Percentiles rank a stretch among this genome's conserved stretches.
phyloP scores from a whole-genome alignment of 805 yeast species.

The Cyberlindnera mycetangii region DNA sequence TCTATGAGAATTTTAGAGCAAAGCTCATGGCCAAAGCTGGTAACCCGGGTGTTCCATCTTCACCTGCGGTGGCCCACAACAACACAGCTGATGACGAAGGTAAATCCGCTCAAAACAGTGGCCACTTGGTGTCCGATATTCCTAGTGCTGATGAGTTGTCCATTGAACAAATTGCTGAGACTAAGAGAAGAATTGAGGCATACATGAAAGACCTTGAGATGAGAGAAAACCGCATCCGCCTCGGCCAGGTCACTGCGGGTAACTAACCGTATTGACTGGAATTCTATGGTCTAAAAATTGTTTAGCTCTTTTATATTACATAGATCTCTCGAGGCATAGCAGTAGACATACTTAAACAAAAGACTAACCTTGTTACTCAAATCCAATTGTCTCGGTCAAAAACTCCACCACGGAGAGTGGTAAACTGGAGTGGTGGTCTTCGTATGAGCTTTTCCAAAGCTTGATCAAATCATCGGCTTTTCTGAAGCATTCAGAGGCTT shows the following conservation, averaged over 20 bases:
- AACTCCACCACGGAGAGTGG: conserved; percentile 6
- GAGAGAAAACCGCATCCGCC: conserved; percentile 20
- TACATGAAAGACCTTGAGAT: conserved; percentile 18
- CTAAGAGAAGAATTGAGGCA: conserved; percentile 20
- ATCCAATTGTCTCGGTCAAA: conserved; percentile 1
- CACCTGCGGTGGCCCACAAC: not conserved
- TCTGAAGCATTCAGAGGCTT: not conserved
- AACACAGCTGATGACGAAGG: conserved; percentile 1
- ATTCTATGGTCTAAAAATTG: no score
- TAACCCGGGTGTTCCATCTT: not conserved
- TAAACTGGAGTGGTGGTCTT: conserved; percentile 3
- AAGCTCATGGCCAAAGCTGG: conserved; percentile 41
- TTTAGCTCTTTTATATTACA: not conserved
- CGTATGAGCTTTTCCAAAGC: conserved; percentile 14
- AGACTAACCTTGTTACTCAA: no score
- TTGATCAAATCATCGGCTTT: conserved; percentile 8
- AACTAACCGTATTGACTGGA: no score
- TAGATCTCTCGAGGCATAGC: no score
- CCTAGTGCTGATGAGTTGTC: not conserved
- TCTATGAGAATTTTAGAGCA: conserved; percentile 80
- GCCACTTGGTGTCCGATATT: no score
- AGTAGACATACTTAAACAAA: no score
- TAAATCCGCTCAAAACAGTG: not conserved
- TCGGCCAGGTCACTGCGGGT: not conserved
- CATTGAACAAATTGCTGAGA: conserved; percentile 19